phyloP scores from a whole-genome alignment of 768 basidiomycete species.

The Lanmaoa rubissima region DNA sequence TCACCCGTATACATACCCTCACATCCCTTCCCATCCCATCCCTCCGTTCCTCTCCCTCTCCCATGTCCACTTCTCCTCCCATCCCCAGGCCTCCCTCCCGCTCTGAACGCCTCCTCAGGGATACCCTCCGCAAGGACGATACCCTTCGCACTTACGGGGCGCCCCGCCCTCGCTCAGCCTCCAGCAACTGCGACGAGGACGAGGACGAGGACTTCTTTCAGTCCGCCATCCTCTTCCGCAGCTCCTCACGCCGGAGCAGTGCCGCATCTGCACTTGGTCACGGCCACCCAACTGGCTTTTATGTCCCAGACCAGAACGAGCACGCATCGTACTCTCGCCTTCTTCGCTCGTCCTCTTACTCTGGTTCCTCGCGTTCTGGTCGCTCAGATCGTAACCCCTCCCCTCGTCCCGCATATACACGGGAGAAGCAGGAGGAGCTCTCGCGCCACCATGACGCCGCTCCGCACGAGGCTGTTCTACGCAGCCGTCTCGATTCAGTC shows the following conservation, averaged over 20 bases:
- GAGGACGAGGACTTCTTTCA: slow-evolving; percentile 30
- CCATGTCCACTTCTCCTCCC: slow-evolving; percentile 12
- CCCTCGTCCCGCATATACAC: slow-evolving; percentile 6
- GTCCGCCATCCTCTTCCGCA: slow-evolving; percentile 27
- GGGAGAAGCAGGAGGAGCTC: slow-evolving; percentile 23
- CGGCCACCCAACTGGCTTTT: slow-evolving; percentile 17
- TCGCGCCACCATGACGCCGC: slow-evolving; percentile 31
- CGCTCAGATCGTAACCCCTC: slow-evolving; percentile 19
- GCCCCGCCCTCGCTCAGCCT: slow-evolving; percentile 26
- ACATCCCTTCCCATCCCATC: not conserved
- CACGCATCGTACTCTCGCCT: slow-evolving; percentile 25
- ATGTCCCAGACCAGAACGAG: slow-evolving; percentile 35
- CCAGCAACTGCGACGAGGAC: slow-evolving; percentile 23
- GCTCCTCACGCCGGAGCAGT: slow-evolving; percentile 22
- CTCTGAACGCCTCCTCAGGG: slow-evolving; percentile 54
- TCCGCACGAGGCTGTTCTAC: slow-evolving; percentile 54
- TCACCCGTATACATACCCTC: slow-evolving; percentile 24
- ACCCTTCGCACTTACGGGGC: slow-evolving; percentile 34
- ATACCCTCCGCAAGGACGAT: slow-evolving; percentile 52
- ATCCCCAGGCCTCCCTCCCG: slow-evolving; percentile 44
- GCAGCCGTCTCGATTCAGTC: slow-evolving; percentile 52
- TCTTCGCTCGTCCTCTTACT: slow-evolving; percentile 28
- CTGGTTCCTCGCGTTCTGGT: slow-evolving; percentile 27
- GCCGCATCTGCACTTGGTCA: slow-evolving; percentile 18
- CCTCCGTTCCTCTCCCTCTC: slow-evolving; percentile 12